Evolutionary conservation across 345 rosid genomes (phyloP).

Genomic region (Linum tenue): DNA sequence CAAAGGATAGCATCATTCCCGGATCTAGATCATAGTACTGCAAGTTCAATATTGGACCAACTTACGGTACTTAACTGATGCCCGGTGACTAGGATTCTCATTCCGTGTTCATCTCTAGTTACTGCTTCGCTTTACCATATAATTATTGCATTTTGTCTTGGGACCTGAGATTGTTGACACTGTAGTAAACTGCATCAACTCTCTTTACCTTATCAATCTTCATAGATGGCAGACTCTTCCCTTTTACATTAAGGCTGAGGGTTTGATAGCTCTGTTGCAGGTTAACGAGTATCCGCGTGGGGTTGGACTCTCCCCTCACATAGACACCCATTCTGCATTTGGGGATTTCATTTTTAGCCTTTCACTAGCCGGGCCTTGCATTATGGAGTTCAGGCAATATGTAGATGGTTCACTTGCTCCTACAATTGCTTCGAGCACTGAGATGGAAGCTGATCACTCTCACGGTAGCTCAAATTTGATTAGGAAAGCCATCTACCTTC

Average conservation of each 20-base stretch:
- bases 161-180: no score
- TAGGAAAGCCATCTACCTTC: conserved; percentile 68
- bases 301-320: conserved; percentile 93
- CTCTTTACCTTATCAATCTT: no score
- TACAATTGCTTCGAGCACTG: conserved; percentile 24
- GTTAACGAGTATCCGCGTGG: conserved; percentile 95
- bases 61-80: conserved; percentile 44
- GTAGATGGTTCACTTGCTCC: conserved; percentile 36
- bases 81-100: no score
- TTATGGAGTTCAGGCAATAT: conserved; percentile 92
- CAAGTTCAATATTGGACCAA: conserved; percentile 54
- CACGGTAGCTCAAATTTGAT: conserved; percentile 22
- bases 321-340: conserved; percentile 96
- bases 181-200: no score
- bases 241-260: conserved; percentile 10
- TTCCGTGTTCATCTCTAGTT: no score
- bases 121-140: no score
- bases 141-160: no score
- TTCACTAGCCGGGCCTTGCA: conserved; percentile 93
- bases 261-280: conserved; percentile 31
- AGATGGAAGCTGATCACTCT: conserved; percentile 27
- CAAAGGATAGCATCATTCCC: conserved; percentile 46
- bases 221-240: not conserved
- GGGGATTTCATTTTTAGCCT: conserved; percentile 85
- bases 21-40: conserved; percentile 22